Evolutionary conservation across 257 asterid genomes (phyloP), one percentile per base, ranked within the genome.

Genomic region (Plectranthus barbatus): DNA sequence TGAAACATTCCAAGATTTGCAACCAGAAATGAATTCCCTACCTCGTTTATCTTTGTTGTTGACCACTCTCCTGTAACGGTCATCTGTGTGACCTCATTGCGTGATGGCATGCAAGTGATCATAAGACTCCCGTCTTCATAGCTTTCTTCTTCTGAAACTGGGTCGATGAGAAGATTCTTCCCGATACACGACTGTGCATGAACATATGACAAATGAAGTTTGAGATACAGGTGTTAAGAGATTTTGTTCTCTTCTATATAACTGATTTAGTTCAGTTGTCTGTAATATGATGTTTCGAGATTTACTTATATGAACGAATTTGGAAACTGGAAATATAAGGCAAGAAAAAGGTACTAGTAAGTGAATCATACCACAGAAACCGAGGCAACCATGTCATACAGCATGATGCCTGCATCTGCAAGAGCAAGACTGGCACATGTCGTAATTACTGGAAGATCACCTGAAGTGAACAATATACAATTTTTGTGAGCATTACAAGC

Each of bases 401-500:
- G 53, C 88, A 87, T 64, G 72, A 93, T 93, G 77, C 99, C 99
- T 8, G 99, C 99, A 85, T 92, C 99, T 19, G 97, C 97, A 59
- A 90, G 85, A 55, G 97, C 97, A 68, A 93, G 94, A 73, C 99
- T 93, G 56, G 97, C 99, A 50, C 99, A 93, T 52, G 96, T 77
- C 68, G 94, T 85, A 62, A 93, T 72, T 60, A 93, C 95, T 0
- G 97, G 94, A 74, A 90, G 95, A 78, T 93, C 99, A 40, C 98
- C 98, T 91, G 77, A 66, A 69, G 41, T 33, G 51, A 56, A 36
- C 50, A 50, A 65, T 19, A 64, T 18, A 72, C 3, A 20, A 34
- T 34, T 47, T 49, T 44, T 23, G 39, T 44, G 39, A 73, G 71
- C 44, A 72, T 13, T 42, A 9, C 62, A 62, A 34, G 23, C 34